phyloP scores from a whole-genome alignment of 768 basidiomycete genomes.

The Leccinellum albellum region DNA sequence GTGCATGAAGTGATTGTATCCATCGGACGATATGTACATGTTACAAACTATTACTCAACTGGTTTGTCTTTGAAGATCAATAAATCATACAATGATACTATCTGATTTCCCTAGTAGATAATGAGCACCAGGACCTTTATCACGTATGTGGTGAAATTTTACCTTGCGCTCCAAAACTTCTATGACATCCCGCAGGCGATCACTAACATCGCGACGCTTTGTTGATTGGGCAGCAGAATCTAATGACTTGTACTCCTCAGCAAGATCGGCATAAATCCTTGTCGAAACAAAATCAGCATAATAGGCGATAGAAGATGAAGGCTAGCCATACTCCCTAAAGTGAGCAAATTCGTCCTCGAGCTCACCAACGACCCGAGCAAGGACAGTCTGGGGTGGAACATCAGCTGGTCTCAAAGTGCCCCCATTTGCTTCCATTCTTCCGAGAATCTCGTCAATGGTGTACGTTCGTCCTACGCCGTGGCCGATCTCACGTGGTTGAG shows the following conservation, averaged over 20 bases:
- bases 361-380: constrained; percentile 77
- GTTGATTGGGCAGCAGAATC: constrained; percentile 77
- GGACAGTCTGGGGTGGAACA: constrained; percentile 83
- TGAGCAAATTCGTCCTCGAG: constrained; percentile 94
- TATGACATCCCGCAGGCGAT: constrained; percentile 87
- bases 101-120: constrained; percentile 76
- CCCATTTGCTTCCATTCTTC: constrained; percentile 24
- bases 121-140: neutral
- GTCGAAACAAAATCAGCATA: constrained; percentile 7
- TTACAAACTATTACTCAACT: constrained; percentile 5
- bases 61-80: constrained; percentile 73
- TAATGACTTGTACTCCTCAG: constrained; percentile 90
- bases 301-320: neutral
- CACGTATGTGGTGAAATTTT: constrained; percentile 7
- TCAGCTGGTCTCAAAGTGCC: constrained; percentile 26
- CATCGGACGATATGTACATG: neutral
- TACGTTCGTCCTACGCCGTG: constrained; percentile 5
- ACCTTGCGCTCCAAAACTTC: constrained; percentile 92
- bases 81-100: constrained; percentile 85
- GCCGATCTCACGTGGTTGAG: constrained; percentile 1
- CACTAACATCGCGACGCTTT: constrained; percentile 82
- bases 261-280: constrained; percentile 87
- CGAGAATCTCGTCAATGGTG: constrained; percentile 25
- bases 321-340: constrained; percentile 75
- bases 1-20: neutral